Percentiles rank a stretch among this genome's conserved stretches.
Evolutionary conservation across 2,329 filamentous ascomycete species (phyloP).

Genomic region (Parasarocladium wereldwijsianum): DNA sequence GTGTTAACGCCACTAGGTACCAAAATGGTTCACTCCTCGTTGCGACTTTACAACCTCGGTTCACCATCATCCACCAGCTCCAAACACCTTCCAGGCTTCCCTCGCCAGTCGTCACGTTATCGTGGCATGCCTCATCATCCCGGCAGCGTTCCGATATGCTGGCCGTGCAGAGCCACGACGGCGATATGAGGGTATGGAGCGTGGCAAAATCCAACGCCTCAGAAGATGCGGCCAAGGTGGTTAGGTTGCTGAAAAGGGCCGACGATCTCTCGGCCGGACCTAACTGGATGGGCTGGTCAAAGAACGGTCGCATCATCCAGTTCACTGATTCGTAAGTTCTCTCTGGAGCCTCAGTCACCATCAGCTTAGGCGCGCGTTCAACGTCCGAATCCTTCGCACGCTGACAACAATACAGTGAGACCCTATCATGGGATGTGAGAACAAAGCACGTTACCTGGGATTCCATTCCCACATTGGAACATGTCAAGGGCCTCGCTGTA

Average conservation of each 20-base stretch:
- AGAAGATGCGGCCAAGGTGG: slow-evolving; percentile 71
- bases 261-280: slow-evolving; percentile 61
- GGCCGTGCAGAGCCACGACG: slow-evolving; percentile 80
- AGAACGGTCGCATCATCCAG: slow-evolving; percentile 91
- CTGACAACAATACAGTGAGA: slow-evolving; percentile 48
- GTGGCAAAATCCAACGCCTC: slow-evolving; percentile 65
- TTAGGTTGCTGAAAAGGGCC: slow-evolving; percentile 68
- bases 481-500: slow-evolving; percentile 67
- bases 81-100: slow-evolving; percentile 65
- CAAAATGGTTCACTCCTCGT: slow-evolving; percentile 90
- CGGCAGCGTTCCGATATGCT: slow-evolving; percentile 98
- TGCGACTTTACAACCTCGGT: slow-evolving; percentile 76
- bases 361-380: slow-evolving; percentile 32
- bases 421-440: slow-evolving; percentile 88
- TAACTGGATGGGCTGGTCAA: slow-evolving; percentile 98
- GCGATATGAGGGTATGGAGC: slow-evolving; percentile 92
- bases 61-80: slow-evolving; percentile 86
- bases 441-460: slow-evolving; percentile 96
- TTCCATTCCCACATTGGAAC: slow-evolving; percentile 69
- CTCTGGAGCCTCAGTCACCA: slow-evolving; percentile 7
- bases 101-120: slow-evolving; percentile 72
- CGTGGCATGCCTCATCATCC: slow-evolving; percentile 93
- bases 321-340: slow-evolving; percentile 69
- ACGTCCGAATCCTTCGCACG: slow-evolving; percentile 12
- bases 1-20: slow-evolving; percentile 43